Conservation (phyloP, 768 basidiomycete species). For the Hemileccinum impolitum region DNA sequence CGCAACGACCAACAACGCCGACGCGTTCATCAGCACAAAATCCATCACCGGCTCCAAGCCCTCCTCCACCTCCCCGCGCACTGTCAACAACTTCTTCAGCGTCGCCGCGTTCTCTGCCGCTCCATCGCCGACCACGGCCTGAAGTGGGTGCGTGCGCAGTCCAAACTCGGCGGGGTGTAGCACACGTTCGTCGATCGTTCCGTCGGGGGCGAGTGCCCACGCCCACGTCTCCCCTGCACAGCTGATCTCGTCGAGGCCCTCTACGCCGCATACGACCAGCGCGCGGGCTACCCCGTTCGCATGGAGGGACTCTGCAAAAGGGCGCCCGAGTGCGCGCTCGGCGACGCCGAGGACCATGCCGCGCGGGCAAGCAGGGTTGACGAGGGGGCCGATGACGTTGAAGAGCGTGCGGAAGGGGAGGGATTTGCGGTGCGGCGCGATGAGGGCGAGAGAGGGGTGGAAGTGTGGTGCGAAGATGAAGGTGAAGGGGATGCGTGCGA, state of each 20-base stretch:
- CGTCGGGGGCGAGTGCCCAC: slow-evolving; percentile 71
- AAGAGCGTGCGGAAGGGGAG: slow-evolving; percentile 96
- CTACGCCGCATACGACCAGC: slow-evolving; percentile 89
- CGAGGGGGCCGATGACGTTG: slow-evolving; percentile 90
- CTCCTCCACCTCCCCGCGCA: slow-evolving; percentile 51
- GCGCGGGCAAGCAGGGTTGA: slow-evolving; percentile 83
- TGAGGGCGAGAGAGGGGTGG: slow-evolving; percentile 78
- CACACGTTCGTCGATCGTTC: slow-evolving; percentile 55
- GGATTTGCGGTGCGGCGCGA: slow-evolving; percentile 80
- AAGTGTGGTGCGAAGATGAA: slow-evolving; percentile 95
- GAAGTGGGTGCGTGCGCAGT: slow-evolving; percentile 63
- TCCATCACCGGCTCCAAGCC: slow-evolving; percentile 64
- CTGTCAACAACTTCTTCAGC: slow-evolving; percentile 61
- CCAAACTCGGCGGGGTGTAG: slow-evolving; percentile 80
- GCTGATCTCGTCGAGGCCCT: slow-evolving; percentile 92
- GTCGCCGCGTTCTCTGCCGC: slow-evolving; percentile 79
- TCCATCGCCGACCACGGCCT: slow-evolving; percentile 66
- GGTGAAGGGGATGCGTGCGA: slow-evolving; percentile 74
- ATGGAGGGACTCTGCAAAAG: slow-evolving; percentile 73
- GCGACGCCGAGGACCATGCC: slow-evolving; percentile 94
- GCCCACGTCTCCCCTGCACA: slow-evolving; percentile 86
- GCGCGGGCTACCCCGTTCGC: slow-evolving; percentile 79
- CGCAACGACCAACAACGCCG: slow-evolving; percentile 82
- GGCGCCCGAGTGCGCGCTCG: slow-evolving; percentile 70
- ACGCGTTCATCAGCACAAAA: slow-evolving; percentile 89